Conservation (phyloP, 1,284 basidiomycete species). For the Pascua guehoae region DNA sequence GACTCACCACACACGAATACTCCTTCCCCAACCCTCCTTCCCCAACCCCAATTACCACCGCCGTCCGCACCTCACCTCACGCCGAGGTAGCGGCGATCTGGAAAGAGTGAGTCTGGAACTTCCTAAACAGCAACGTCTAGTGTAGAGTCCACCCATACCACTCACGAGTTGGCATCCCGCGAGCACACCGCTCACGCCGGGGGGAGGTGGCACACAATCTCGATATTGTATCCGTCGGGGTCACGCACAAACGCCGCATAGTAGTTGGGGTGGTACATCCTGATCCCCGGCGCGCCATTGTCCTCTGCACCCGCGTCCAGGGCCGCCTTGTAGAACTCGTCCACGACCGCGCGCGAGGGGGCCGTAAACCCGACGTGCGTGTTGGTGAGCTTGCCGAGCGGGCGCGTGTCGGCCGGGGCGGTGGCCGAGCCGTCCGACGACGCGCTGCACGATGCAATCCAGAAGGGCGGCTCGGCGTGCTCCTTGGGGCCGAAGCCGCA, state of each 20-base stretch:
- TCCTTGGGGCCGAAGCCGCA: conserved; percentile 8
- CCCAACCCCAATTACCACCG: too few species aligned
- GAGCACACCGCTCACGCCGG: background rate
- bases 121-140: too few species aligned
- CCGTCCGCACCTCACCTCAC: too few species aligned
- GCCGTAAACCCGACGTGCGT: conserved; percentile 12
- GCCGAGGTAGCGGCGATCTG: too few species aligned
- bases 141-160: too few species aligned
- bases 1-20: too few species aligned
- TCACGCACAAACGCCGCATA: conserved; percentile 17
- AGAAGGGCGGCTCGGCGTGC: conserved; percentile 8
- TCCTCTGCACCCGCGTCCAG: conserved; percentile 11
- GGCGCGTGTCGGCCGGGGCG: too few species aligned
- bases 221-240: conserved; percentile 16
- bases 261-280: conserved; percentile 17
- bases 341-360: background rate
- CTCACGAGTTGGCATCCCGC: too few species aligned
- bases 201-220: conserved; percentile 14
- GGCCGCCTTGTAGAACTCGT: conserved; percentile 14
- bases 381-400: background rate
- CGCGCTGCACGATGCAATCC: conserved; percentile 4
- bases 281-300: conserved; percentile 14
- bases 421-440: background rate
- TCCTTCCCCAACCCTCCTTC: too few species aligned
- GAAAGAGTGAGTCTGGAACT: too few species aligned